Percentiles rank a stretch among this genome's conserved stretches.
Evolutionary conservation across 352 stramenopile genomes (phyloP).

Genomic region (Phytopythium cucurbitacearum): DNA sequence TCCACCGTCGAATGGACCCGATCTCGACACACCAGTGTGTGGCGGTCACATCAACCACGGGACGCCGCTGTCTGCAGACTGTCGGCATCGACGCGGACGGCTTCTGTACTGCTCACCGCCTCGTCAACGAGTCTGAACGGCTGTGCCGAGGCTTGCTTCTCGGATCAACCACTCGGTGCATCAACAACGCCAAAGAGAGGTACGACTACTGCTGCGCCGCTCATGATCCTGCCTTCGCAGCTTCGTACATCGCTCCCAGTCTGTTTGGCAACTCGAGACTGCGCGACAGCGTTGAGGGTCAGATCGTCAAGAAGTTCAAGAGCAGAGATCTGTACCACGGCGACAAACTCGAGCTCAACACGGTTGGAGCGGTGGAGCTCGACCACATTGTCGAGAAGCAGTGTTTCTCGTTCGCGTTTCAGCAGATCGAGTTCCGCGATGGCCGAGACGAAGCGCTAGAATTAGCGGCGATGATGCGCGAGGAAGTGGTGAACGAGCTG

Average conservation of each 20-base stretch:
- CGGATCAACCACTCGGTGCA: constrained; percentile 7
- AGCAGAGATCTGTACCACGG: constrained; percentile 33
- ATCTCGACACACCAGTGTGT: background rate
- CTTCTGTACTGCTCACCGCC: constrained; percentile 19
- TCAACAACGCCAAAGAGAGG: constrained; percentile 11
- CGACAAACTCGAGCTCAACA: constrained; percentile 15
- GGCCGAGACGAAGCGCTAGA: constrained; percentile 13
- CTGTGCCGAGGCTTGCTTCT: constrained; percentile 15
- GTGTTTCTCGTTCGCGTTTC: constrained; percentile 36
- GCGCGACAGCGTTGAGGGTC: constrained; percentile 9
- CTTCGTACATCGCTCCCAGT: constrained; percentile 21
- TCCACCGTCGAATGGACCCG: constrained; percentile 11
- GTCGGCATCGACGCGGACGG: constrained; percentile 22
- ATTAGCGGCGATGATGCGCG: constrained; percentile 16
- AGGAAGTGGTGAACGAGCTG: constrained; percentile 25
- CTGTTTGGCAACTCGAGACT: constrained; percentile 21
- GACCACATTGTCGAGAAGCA: constrained; percentile 49
- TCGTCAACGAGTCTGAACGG: background rate
- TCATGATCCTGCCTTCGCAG: constrained; percentile 19
- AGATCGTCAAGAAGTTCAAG: constrained; percentile 8
- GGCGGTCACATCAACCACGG: background rate
- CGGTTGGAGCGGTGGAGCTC: constrained; percentile 19
- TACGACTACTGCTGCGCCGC: constrained; percentile 36
- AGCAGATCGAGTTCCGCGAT: constrained; percentile 14
- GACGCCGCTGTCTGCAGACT: constrained; percentile 14